Evolutionary conservation across 257 asterid species (phyloP), one percentile per base, ranked within the genome.

Genomic region (Nicotiana knightiana): DNA sequence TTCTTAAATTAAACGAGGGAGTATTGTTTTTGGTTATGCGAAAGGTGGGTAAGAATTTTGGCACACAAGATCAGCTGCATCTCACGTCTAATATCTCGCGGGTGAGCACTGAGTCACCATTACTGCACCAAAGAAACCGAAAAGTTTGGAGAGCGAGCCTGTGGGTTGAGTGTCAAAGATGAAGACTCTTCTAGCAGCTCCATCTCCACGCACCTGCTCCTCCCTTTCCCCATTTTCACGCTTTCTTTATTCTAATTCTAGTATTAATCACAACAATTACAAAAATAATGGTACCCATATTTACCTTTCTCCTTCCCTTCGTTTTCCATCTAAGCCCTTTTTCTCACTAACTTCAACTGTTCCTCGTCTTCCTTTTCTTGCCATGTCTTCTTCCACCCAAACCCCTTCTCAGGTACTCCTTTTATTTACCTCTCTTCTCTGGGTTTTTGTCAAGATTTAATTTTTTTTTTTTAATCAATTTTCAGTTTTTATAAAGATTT

Each of bases 351-450:
- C 66, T 78, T 71, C 81, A 33, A 80, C 82, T 26, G 28, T 63
- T 9, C 84, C 39, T 18, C 66, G 55, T 71, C 57, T 35, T 39
- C 51, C 81, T 28, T 28, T 67, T 37, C 59, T 76, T 51, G 43
- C 87, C 81, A 81, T 85, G 87, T 85, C 82, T 32, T 81, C 85
- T 71, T 63, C 88, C 43, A 64, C 84, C 54, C 57, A 75, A n/a
- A 48, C 81, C 67, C 61, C 81, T 15, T 55, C 85, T 68, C 87
- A 82, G 79, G 85, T 86, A 18, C 8, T 51, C 64, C 39, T 39
- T 43, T 24, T 26, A 21, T 7, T 43, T 7, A 7, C 10, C 48
- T 43, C 11, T 43, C 48, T 43, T 43, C 0, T 43, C 48, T 43
- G 48, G 2, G 48, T 43, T 43, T 43, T 30, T 46, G 15, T 75